Evolutionary conservation across 148 eudicot genomes (phyloP).

Genomic region (Vaccinium macrocarpon): DNA sequence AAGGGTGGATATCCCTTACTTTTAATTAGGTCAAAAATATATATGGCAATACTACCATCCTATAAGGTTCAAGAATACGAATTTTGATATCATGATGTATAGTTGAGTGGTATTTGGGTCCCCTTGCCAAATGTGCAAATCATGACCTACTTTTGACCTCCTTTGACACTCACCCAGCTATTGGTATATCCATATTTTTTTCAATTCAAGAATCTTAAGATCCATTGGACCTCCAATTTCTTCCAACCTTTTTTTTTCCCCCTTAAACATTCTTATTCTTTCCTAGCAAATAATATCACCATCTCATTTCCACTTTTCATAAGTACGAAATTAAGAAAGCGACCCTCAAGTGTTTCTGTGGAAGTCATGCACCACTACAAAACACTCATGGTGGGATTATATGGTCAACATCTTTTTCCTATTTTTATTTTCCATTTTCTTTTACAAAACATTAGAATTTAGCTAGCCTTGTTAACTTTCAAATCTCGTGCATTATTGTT

Average conservation of each 20-base stretch:
- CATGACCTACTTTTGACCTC: not conserved
- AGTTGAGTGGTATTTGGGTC: conserved; percentile 11
- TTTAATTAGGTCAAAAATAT: not conserved
- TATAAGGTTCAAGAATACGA: not conserved
- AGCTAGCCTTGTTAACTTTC: not conserved
- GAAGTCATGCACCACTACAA: not conserved
- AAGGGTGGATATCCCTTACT: not conserved
- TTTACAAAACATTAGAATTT: not conserved
- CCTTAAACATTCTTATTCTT: not conserved
- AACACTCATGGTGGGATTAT: not conserved
- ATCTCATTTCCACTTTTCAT: conserved; percentile 5
- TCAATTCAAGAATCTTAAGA: not conserved
- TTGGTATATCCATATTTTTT: not conserved
- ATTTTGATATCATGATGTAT: not conserved
- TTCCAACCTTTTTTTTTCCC: not conserved
- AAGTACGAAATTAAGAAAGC: not conserved
- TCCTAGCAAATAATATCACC: not conserved
- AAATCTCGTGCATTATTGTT: not conserved
- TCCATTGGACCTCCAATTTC: conserved; percentile 14
- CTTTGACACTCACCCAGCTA: not conserved
- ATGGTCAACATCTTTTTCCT: not conserved
- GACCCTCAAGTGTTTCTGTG: not conserved
- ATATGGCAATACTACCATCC: not conserved
- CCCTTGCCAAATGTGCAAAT: not conserved
- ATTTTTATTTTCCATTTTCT: not conserved